Base-by-base conservation (phyloP, 345 rosid genomes). In the Populus pruinosa region DNA sequence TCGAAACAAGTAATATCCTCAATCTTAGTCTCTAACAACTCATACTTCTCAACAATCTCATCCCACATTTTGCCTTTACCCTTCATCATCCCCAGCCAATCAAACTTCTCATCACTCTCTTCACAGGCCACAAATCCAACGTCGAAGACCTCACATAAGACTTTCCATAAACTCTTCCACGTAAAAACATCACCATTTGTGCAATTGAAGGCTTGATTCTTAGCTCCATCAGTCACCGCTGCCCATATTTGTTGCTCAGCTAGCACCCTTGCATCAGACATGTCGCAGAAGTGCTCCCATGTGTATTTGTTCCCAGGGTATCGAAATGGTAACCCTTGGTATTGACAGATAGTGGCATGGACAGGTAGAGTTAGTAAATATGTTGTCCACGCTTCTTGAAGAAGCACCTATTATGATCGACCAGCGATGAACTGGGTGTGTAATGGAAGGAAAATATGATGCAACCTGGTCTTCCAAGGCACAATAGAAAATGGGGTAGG, bases 231-330 rank as follows among this genome's bases (percentile, higher is more conserved):
- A 0, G 79, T 71, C 10, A 27, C 41, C 0, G 87, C 84, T 0
- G 88, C 90, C 89, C 89, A 86, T 71, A 82, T 77, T 0, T 82
- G 86, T 23, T 87, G 84, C 61, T 85, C 79, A 0, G 87, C 86
- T 5, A 84, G 55, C 35, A 87, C 23, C 0, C 85, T 62, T 1
- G 86, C 71, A 23, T 82, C 86, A 0, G 88, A 69, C 77, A 73
- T 35, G 69, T 84, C 89, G 3, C 73, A 80, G 1, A 87, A 84
- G 38, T 87, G 83, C 11, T 86, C 86, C 87, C 86, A 87, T 1
- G 81, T 83, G 85, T 81, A 78, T 21, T 71, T 55, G 11, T 13
- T 79, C 2, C 88, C 86, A 0, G 80, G 83, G 23, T 65, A 83
- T 44, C 72, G 36, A 68, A 86, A 88, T 7, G 80, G 85, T 0